A percentile compares a stretch with the other conserved stretches of the same genome.
Conservation (phyloP, 352 stramenopile species). For the Globisporangium uncinulatum region DNA sequence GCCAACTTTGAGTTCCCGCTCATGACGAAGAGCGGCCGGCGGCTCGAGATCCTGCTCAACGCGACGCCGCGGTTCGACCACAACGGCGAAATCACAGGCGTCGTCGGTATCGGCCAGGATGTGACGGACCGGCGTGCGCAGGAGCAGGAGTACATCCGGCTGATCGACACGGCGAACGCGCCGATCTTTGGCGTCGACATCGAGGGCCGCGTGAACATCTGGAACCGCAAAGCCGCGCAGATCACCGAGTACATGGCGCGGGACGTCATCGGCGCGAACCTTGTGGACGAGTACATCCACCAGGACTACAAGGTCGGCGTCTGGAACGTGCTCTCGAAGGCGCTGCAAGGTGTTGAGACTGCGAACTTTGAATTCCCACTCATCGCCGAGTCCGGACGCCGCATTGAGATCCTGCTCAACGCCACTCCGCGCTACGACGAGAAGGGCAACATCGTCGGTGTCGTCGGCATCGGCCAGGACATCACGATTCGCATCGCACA, state of each 20-base stretch:
- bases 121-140: conserved; percentile 60
- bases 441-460: conserved; percentile 70
- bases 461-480: conserved; percentile 83
- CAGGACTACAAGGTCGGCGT: conserved; percentile 50
- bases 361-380: conserved; percentile 85
- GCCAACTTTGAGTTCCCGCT: conserved; percentile 75
- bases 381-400: conserved; percentile 62
- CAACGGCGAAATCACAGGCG: conserved; percentile 48
- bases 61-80: conserved; percentile 51
- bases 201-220: conserved; percentile 68
- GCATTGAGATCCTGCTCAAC: conserved; percentile 79
- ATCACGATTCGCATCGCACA: conserved; percentile 88
- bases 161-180: conserved; percentile 84
- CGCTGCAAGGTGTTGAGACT: conserved; percentile 50
- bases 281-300: conserved; percentile 77
- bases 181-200: conserved; percentile 79
- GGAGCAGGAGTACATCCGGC: conserved; percentile 71
- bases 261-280: conserved; percentile 58
- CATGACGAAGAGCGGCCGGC: conserved; percentile 50
- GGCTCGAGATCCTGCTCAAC: conserved; percentile 55
- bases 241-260: conserved; percentile 70
- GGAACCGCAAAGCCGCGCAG: conserved; percentile 76
- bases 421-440: conserved; percentile 69
- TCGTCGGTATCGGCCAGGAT: conserved; percentile 67
- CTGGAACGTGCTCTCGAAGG: conserved; percentile 42